phyloP scores from a whole-genome alignment of 2,329 filamentous ascomycete species.

The Colletotrichum sp. region DNA sequence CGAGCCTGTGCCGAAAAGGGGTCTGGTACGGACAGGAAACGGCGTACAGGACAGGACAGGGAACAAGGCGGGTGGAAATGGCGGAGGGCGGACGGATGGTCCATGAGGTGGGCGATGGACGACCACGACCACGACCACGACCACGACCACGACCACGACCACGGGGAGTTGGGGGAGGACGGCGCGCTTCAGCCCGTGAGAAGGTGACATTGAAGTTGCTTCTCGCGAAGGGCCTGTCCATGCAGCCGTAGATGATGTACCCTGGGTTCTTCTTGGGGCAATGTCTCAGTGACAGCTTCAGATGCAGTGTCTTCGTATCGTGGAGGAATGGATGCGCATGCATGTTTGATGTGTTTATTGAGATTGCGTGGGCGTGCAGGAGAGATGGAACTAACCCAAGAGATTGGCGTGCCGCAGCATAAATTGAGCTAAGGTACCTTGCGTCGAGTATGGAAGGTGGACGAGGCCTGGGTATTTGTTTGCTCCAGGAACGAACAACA shows the following conservation, averaged over 20 bases:
- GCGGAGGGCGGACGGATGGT: neutral
- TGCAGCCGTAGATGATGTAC: neutral
- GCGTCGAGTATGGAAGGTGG: too few species aligned
- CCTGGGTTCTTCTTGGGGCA: neutral
- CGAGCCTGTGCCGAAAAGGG: neutral
- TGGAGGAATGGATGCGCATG: slow-evolving; percentile 1
- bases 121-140: neutral
- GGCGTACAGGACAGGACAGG: neutral
- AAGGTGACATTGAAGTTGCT: neutral
- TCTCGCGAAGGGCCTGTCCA: neutral
- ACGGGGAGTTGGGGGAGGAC: neutral
- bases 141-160: neutral
- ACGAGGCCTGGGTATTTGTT: neutral
- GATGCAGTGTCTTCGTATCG: neutral
- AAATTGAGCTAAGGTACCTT: neutral
- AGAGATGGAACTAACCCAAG: neutral
- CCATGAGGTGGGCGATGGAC: neutral
- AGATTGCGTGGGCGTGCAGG: neutral
- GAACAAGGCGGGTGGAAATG: neutral
- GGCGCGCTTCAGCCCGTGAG: neutral
- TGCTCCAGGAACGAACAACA: neutral
- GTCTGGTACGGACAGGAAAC: neutral
- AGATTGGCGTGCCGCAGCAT: neutral
- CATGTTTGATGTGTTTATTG: neutral
- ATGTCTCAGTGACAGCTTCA: neutral